Conservation (phyloP, 306 rosid species). For the Lotus japonicus region DNA sequence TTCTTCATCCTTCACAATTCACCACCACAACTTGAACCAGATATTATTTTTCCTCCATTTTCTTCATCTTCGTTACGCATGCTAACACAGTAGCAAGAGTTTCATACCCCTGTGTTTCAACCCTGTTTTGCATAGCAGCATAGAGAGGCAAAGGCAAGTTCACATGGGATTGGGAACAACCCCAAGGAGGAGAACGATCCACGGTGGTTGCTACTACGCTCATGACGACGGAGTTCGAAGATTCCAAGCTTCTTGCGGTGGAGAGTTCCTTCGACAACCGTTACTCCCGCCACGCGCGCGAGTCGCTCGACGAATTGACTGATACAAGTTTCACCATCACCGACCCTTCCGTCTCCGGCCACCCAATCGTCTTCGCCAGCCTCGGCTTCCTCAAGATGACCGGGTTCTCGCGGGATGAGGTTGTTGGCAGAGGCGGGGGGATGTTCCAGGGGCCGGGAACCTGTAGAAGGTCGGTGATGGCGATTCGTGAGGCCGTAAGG, state of each 20-base stretch:
- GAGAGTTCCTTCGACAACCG: constrained; percentile 42
- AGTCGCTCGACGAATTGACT: constrained; percentile 60
- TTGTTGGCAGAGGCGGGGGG: constrained; percentile 58
- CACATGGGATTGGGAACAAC: constrained; percentile 90
- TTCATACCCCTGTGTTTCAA: too few relatives aligned
- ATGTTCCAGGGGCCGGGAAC: constrained; percentile 77
- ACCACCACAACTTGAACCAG: constrained; percentile 8
- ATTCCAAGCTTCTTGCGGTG: constrained; percentile 29
- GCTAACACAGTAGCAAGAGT: too few relatives aligned
- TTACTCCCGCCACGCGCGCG: constrained; percentile 52
- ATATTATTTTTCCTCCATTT: constrained; percentile 24
- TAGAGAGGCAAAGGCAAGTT: background rate
- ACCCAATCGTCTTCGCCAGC: constrained; percentile 92
- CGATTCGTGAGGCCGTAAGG: constrained; percentile 77
- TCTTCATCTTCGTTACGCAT: background rate
- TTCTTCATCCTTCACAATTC: background rate
- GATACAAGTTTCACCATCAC: constrained; percentile 66
- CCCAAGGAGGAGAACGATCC: constrained; percentile 28
- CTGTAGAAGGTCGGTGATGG: constrained; percentile 56
- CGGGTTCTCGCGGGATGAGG: constrained; percentile 62
- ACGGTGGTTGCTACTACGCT: background rate
- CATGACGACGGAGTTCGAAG: constrained; percentile 42
- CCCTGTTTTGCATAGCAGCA: background rate
- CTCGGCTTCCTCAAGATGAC: constrained; percentile 65
- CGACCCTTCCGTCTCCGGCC: constrained; percentile 71